Conservation (phyloP, 1,284 basidiomycete species). For the Cryptococcus wingfieldii region DNA sequence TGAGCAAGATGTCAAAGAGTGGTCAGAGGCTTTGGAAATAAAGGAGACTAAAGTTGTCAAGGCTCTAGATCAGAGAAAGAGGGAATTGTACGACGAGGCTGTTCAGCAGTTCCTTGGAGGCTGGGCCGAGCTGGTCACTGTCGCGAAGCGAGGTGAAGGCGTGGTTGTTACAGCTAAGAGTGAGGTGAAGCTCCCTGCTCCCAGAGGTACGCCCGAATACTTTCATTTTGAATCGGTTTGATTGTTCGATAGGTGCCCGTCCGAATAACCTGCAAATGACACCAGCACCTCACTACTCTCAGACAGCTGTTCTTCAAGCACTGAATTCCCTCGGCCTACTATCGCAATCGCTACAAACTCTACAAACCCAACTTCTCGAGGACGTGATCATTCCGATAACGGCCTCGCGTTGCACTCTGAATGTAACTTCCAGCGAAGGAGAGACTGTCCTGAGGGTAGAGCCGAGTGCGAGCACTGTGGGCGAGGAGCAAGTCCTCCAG, state of each 20-base stretch:
- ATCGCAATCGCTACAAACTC: not conserved
- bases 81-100: not conserved
- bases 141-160: too few species aligned
- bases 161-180: too few species aligned
- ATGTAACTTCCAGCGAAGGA: not conserved
- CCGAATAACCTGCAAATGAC: too few species aligned
- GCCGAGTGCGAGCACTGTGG: not conserved
- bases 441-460: constrained; percentile 8
- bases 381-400: constrained; percentile 22
- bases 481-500: constrained; percentile 10
- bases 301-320: too few species aligned
- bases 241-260: too few species aligned
- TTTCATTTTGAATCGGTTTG: too few species aligned
- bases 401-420: not conserved
- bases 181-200: too few species aligned
- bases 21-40: constrained; percentile 5
- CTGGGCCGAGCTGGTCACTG: too few species aligned
- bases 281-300: too few species aligned
- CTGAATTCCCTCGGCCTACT: not conserved
- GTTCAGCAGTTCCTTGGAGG: too few species aligned
- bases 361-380: constrained; percentile 9
- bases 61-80: constrained; percentile 1
- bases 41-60: constrained; percentile 1
- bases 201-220: too few species aligned
- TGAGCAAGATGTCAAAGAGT: too few species aligned